A percentile compares a stretch with the other conserved stretches of the same genome.
These are phyloP conservation scores for Cicer pinnatifidum DNA, from an alignment of 306 rosid genomes.

Conservation along the genomic window DNA sequence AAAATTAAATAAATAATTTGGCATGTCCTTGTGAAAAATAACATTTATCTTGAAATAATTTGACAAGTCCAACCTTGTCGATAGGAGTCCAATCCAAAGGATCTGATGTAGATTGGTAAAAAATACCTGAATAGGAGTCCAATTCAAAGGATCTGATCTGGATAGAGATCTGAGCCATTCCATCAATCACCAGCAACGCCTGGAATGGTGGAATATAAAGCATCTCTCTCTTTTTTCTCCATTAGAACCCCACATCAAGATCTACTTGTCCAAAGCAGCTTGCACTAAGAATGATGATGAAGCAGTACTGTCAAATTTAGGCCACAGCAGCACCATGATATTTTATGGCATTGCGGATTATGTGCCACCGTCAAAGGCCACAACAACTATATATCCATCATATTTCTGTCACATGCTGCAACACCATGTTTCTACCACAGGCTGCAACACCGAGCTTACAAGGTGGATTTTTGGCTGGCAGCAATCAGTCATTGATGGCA, in stretches of 20 bases:
- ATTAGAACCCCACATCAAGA: conserved; percentile 61
- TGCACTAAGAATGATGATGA: conserved; percentile 25
- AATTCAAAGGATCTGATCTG: conserved; percentile 98
- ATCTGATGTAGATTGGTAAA: neutral
- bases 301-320: neutral
- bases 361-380: neutral
- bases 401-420: neutral
- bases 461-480: neutral
- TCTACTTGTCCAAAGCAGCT: conserved; percentile 56
- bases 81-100: neutral
- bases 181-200: conserved; percentile 83
- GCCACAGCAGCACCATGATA: neutral
- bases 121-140: conserved; percentile 92
- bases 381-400: neutral
- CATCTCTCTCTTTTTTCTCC: conserved; percentile 70
- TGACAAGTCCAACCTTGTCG: conserved; percentile 10
- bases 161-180: conserved; percentile 95
- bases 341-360: neutral
- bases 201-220: conserved; percentile 70
- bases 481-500: neutral
- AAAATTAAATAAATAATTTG: neutral
- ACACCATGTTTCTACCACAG: neutral
- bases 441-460: neutral
- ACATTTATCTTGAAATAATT: neutral
- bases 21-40: too few relatives aligned